Evolutionary conservation across 805 yeast genomes (phyloP), one percentile per base, ranked within the genome.

Genomic region (Saturnispora serradocipensis): DNA sequence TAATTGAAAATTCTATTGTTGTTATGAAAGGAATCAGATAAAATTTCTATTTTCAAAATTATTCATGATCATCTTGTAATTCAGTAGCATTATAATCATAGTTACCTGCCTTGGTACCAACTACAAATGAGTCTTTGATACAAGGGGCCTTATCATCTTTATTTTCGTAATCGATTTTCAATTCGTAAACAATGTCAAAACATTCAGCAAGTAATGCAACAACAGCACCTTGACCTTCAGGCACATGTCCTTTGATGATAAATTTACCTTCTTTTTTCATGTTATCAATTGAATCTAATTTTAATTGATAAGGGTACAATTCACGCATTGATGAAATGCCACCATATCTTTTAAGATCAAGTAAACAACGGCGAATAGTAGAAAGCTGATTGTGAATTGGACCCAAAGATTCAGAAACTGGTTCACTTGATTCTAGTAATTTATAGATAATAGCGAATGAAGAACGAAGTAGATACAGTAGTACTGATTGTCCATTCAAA

Each of bases 141-240:
- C 43, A 58, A 58, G 43, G 39, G 50, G 67, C 67, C 39, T 60
- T 58, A 32, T 66, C 70, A 43, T 77, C 80, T 54, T 72, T 73
- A 55, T 84, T 90, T 59, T 86, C 89, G 49, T 86, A 77, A 63
- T 89, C 96, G 35, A 87, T 82, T 63, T 88, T 86, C 66, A 93
- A 73, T 70, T 93, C 99, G 63, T 91, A 93, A 45, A 87, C 75
- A 53, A 91, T 84, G 66, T 93, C 99, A 65, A 88, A 93, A 67
- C 98, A 91, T 65, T 90, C 97, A 3, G 96, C 93, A 48, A 91
- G 72, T 52, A 91, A 70, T 1, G 96, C 96, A 66, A 82, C 89
- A 56, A 93, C 73, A n/a, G 95, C 81, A 5, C 97, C 99, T 68
- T 93, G 99, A 11, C 99, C 99, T 65, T 93, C 98, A 2, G 99